A percentile compares a stretch with the other conserved stretches of the same genome.
Evolutionary conservation across 2,329 filamentous ascomycete species (phyloP).

Genomic region (Scortechinia acanthostroma): DNA sequence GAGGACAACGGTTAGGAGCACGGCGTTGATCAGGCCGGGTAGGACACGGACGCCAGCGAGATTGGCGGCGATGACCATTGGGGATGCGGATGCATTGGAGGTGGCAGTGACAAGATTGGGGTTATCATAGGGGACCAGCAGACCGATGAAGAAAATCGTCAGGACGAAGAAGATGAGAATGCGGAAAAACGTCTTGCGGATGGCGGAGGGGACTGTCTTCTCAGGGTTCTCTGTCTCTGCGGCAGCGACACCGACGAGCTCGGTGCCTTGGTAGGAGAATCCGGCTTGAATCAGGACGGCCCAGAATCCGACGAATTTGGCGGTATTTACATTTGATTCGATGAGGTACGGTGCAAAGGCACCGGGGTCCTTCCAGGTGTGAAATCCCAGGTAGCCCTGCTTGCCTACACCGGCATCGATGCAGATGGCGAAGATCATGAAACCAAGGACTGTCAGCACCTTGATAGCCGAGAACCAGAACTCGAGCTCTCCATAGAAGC

Average conservation of each 20-base stretch:
- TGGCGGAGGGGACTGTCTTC: conserved; percentile 40
- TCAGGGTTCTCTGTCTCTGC: conserved; percentile 35
- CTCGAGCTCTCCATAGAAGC: conserved; percentile 83
- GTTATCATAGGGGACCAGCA: conserved; percentile 48
- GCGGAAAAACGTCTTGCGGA: conserved; percentile 52
- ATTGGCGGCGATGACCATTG: conserved; percentile 38
- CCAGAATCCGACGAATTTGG: conserved; percentile 43
- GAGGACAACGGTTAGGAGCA: conserved; percentile 44
- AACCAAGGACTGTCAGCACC: conserved; percentile 76
- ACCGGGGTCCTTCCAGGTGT: conserved; percentile 73
- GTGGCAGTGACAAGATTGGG: conserved; percentile 39
- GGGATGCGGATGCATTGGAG: conserved; percentile 40
- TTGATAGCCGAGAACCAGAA: conserved; percentile 84
- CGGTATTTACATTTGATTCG: conserved; percentile 29
- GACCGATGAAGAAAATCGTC: conserved; percentile 48
- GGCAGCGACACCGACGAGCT: conserved; percentile 36
- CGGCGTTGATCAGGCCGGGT: conserved; percentile 43
- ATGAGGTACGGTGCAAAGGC: conserved; percentile 79
- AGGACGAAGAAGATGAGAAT: conserved; percentile 55
- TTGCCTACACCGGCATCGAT: conserved; percentile 38
- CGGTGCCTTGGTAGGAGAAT: conserved; percentile 41
- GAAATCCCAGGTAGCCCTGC: conserved; percentile 72
- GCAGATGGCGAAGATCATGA: conserved; percentile 54
- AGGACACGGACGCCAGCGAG: conserved; percentile 37
- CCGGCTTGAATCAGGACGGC: conserved; percentile 33